These are phyloP conservation scores for Candida endomychidarum DNA, from an alignment of 805 yeast species.

Conservation along the genomic window DNA sequence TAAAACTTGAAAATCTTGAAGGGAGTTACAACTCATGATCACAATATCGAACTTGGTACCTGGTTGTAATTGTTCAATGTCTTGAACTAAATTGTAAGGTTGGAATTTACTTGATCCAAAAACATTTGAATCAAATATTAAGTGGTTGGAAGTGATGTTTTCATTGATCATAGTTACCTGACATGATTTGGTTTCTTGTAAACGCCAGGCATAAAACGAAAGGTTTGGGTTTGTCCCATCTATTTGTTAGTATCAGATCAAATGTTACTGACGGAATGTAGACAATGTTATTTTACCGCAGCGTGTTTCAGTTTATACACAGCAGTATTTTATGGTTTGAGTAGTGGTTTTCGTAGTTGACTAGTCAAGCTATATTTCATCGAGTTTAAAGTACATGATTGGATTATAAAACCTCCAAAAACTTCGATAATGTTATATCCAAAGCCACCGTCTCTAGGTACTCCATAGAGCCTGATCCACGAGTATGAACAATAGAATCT, in stretches of 20 bases:
- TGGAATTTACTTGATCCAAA: conserved; percentile 15
- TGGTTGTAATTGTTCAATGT: conserved; percentile 8
- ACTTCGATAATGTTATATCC: too few species aligned
- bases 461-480: too few species aligned
- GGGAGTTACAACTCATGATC: conserved; percentile 32
- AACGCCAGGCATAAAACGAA: conserved; percentile 59
- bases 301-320: too few species aligned
- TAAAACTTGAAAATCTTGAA: conserved; percentile 38
- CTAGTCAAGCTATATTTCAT: too few species aligned
- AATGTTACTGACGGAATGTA: too few species aligned
- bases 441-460: too few species aligned
- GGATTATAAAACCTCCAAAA: too few species aligned
- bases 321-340: too few species aligned
- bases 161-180: conserved; percentile 41
- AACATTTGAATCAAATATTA: conserved; percentile 18
- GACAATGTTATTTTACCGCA: too few species aligned
- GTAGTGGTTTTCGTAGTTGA: too few species aligned
- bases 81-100: conserved; percentile 16
- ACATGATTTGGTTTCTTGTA: conserved; percentile 43
- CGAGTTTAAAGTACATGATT: too few species aligned
- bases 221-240: conserved; percentile 61
- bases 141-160: conserved; percentile 17
- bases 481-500: too few species aligned
- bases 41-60: conserved; percentile 31
- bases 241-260: conserved; percentile 13